These are phyloP conservation scores for Aeschynomene evenia DNA, from an alignment of 306 rosid species.

Conservation along the genomic window DNA sequence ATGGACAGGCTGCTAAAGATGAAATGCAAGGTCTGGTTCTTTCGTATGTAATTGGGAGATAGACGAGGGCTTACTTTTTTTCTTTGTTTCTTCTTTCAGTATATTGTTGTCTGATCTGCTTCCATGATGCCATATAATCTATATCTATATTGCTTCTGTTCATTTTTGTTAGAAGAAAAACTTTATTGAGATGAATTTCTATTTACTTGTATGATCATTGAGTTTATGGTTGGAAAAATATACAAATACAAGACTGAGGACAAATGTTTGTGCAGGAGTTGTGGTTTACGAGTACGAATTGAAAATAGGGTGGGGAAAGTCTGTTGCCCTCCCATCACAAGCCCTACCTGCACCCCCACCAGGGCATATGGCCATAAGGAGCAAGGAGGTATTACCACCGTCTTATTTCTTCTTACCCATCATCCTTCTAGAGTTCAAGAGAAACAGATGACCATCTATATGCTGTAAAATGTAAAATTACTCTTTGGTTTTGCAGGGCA, in stretches of 20 bases:
- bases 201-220: not conserved
- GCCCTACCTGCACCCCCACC: constrained; percentile 99
- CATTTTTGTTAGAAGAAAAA: not conserved
- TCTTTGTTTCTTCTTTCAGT: not conserved
- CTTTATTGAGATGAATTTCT: not conserved
- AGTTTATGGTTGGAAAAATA: constrained; percentile 19
- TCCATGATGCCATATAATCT: not conserved
- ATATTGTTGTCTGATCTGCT: not conserved
- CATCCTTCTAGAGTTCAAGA: not conserved
- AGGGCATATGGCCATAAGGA: constrained; percentile 99
- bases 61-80: not conserved
- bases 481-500: constrained; percentile 67
- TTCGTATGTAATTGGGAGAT: constrained; percentile 7
- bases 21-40: constrained; percentile 92
- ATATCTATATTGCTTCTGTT: constrained; percentile 8
- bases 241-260: constrained; percentile 24
- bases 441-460: constrained; percentile 5
- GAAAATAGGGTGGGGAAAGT: constrained; percentile 99
- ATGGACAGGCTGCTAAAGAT: constrained; percentile 99
- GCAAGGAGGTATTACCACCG: constrained; percentile 76
- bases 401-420: not conserved
- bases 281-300: constrained; percentile 96
- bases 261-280: constrained; percentile 68
- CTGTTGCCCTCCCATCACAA: constrained; percentile 97
- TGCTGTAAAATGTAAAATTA: not conserved